Conservation (phyloP, 2,329 filamentous ascomycete species). For the Ascochyta pisi region DNA sequence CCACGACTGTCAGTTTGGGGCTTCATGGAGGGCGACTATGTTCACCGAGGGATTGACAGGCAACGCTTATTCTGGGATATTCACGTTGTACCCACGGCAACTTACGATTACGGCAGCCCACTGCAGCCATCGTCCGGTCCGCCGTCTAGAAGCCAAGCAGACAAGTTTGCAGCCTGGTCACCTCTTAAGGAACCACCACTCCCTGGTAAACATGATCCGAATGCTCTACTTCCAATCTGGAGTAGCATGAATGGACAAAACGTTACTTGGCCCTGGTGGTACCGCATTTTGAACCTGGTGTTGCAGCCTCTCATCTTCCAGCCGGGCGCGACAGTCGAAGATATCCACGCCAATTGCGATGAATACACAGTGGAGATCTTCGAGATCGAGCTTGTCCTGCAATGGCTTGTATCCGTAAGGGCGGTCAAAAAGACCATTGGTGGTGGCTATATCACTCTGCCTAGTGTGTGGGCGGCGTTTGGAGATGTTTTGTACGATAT, state of each 20-base stretch:
- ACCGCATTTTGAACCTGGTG: conserved; percentile 67
- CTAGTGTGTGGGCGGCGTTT: conserved; percentile 42
- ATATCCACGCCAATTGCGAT: conserved; percentile 56
- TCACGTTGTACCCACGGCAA: conserved; percentile 63
- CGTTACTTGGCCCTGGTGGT: conserved; percentile 66
- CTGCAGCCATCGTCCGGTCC: conserved; percentile 48
- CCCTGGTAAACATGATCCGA: conserved; percentile 36
- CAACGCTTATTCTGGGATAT: conserved; percentile 70
- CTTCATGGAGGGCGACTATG: conserved; percentile 74
- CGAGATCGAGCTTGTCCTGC: conserved; percentile 42
- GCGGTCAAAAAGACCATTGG: conserved; percentile 30
- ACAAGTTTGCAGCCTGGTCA: conserved; percentile 21
- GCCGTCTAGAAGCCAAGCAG: conserved; percentile 42
- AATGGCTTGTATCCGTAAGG: conserved; percentile 37
- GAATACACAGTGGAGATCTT: conserved; percentile 39
- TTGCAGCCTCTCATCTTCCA: conserved; percentile 68
- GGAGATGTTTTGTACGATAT: conserved; percentile 38
- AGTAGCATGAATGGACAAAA: conserved; percentile 70
- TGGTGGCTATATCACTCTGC: conserved; percentile 31
- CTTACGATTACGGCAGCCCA: conserved; percentile 64
- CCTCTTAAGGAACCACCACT: conserved; percentile 37
- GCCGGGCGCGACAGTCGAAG: conserved; percentile 62
- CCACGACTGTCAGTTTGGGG: conserved; percentile 65
- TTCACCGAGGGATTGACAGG: conserved; percentile 72
- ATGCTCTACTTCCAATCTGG: conserved; percentile 71